Base-by-base conservation (phyloP, 78 protist species). In the Blattamonas nauphoetae region DNA sequence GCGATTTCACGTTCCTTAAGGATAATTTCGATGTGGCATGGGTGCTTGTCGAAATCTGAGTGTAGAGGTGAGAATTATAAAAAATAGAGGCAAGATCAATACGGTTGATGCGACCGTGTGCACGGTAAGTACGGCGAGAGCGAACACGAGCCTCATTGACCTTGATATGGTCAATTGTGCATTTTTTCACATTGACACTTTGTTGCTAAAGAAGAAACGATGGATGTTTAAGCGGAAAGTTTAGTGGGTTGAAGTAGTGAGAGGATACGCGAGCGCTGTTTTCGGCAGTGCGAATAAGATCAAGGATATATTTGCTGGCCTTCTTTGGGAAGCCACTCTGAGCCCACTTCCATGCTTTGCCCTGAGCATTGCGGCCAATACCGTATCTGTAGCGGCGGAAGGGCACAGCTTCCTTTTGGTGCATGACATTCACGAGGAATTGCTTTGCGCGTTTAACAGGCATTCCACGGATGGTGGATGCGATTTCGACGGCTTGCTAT, bases 401-500 rank as follows among this genome's bases (percentile, higher is more conserved):
- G 46, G 95, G 95, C 11, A 93, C 77, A 45, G 82, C 87, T 42
- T 90, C 71, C 92, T 90, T 93, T 63, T 91, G 81, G 71, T 86
- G 91, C 32, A 93, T 35, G 41, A 90, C 93, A 34, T 87, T 87
- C 45, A 78, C 43, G 35, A 93, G 85, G 78, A 84, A 91, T 34
- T 0, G 33, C 89, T 85, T 38, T 1, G 95, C 95, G 79, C 77
- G 64, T 55, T 41, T 46, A 44, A 93, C 90, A 79, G 2, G 1
- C 86, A 91, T 80, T 29, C 87, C 79, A 42, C 78, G 44, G 89
- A 93, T 42, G 34, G 91, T 92, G 5, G 36, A 21, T 5, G 96
- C 97, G 35, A 96, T 90, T 92, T 96, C 98, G 81, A 93, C 91
- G 79, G 98, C 95, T 96, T 97, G 96, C 98, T 94, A 87, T n/a